These are phyloP conservation scores for Microstroma glucosiphilum DNA, from an alignment of 1,284 basidiomycete species.

Conservation along the genomic window DNA sequence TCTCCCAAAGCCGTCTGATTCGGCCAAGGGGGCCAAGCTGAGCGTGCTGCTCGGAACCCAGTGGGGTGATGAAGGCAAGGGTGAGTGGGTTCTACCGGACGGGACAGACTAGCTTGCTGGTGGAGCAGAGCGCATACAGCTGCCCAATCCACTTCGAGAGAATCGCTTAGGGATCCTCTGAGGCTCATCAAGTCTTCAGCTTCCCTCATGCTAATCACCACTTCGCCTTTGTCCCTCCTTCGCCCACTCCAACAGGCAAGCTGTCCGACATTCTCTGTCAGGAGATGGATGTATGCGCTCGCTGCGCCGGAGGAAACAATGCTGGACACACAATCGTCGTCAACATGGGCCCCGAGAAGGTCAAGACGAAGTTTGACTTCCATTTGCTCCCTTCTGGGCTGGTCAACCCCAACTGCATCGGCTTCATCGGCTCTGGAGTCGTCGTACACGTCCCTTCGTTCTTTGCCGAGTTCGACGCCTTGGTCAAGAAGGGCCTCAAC, in stretches of 20 bases:
- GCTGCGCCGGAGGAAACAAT: conserved; percentile 97
- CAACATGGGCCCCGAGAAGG: conserved; percentile 63
- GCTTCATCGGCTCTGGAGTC: conserved; percentile 86
- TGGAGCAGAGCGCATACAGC: background rate
- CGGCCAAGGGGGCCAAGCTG: conserved; percentile 39
- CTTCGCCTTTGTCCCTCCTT: background rate
- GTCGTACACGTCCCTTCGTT: conserved; percentile 93
- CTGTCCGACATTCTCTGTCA: conserved; percentile 54
- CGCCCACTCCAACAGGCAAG: conserved; percentile 30
- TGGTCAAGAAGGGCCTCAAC: conserved; percentile 79
- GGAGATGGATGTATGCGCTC: conserved; percentile 83
- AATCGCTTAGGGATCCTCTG: too few relatives aligned
- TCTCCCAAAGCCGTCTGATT: conserved; percentile 44
- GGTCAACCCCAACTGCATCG: conserved; percentile 78
- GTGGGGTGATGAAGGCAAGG: conserved; percentile 51
- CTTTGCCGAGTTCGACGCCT: conserved; percentile 82
- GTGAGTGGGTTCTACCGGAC: conserved; percentile 9
- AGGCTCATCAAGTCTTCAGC: conserved; percentile 3
- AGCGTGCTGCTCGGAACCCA: conserved; percentile 48
- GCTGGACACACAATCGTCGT: conserved; percentile 97
- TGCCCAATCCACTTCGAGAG: background rate
- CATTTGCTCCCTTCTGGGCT: conserved; percentile 90
- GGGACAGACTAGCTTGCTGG: background rate
- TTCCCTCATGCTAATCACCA: too few relatives aligned
- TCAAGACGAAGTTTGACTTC: conserved; percentile 82